Evolutionary conservation across 495 filamentous ascomycete species (phyloP).

Genomic region (Talaromyces proteolyticus): DNA sequence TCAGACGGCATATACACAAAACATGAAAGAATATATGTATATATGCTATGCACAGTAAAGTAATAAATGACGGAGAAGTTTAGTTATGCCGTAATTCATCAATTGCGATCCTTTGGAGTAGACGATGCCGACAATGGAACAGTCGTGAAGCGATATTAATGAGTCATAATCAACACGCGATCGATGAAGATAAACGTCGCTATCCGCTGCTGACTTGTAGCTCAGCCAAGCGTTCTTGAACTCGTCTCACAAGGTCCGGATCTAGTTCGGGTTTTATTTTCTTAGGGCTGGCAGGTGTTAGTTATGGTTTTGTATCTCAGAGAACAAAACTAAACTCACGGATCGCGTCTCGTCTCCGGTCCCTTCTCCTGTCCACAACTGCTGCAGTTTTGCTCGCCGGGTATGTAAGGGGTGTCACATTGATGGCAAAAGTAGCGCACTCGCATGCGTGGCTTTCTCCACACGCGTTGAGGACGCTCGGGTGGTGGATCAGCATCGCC

Average conservation of each 20-base stretch:
- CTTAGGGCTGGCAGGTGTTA: slow-evolving; percentile 42
- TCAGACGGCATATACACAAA: too few relatives aligned
- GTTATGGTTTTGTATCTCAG: slow-evolving; percentile 14
- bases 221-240: slow-evolving; percentile 52
- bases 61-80: too few relatives aligned
- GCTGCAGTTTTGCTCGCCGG: slow-evolving; percentile 43
- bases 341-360: slow-evolving; percentile 39
- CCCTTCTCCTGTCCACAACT: slow-evolving; percentile 56
- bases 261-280: slow-evolving; percentile 58
- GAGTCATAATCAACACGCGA: too few relatives aligned
- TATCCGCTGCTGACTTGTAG: slow-evolving; percentile 23
- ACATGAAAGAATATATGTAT: too few relatives aligned
- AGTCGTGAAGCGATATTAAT: too few relatives aligned
- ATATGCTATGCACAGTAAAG: too few relatives aligned
- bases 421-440: slow-evolving; percentile 59
- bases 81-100: too few relatives aligned
- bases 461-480: slow-evolving; percentile 27
- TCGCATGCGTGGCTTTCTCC: slow-evolving; percentile 37
- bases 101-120: too few relatives aligned
- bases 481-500: slow-evolving; percentile 51
- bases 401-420: slow-evolving; percentile 52
- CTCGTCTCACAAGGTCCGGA: slow-evolving; percentile 54
- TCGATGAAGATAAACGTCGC: background rate
- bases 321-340: slow-evolving; percentile 41
- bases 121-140: too few relatives aligned